Evolutionary conservation across 2,329 filamentous ascomycete genomes (phyloP), one percentile per base, ranked within the genome.

Genomic region (Aureobasidium vineae): DNA sequence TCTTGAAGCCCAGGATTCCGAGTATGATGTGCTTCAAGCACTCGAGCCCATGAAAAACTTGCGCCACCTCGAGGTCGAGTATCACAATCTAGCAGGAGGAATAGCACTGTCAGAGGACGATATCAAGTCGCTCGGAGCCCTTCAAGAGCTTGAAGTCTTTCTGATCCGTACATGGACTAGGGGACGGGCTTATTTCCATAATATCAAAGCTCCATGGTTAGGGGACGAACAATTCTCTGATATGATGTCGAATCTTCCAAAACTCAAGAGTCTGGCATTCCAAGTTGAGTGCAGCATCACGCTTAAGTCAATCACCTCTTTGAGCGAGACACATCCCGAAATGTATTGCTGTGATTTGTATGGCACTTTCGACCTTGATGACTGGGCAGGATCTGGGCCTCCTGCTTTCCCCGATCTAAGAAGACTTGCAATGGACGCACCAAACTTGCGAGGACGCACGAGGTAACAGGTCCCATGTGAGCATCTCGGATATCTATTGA

Each of bases 291-390:
- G 38, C 19, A 45, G 23, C 54, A 59, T 59, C 26, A 59, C 54
- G 11, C 54, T 59, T 19, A 59, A 45, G 21, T 43, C 54, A 1
- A 59, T 59, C 26, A 59, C 54, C 19, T 43, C 38, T 16, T 19
- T 59, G 16, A 21, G 54, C 54, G 5, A 45, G 26, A 59, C 54
- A 45, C 54, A 59, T 45, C 54, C 54, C 23, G 26, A 45, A 5
- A 21, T 59, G 38, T 59, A 59, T 45, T 59, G 54, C 19, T 59
- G 54, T 28, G 54, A 59, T 19, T 19, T 59, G 54, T 45, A 43
- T 59, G 54, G 54, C 4, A 38, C 28, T 2, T 45, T 59, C 26
- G 40, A 43, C 23, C 54, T 59, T 10, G 54, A 59, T 19, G 54
- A 59, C 16, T 59, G 54, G 54, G 23, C 54, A 33, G 19, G 4